Evolutionary conservation across 768 basidiomycete genomes (phyloP), one percentile per base, ranked within the genome.

Genomic region (Boletales sp.): DNA sequence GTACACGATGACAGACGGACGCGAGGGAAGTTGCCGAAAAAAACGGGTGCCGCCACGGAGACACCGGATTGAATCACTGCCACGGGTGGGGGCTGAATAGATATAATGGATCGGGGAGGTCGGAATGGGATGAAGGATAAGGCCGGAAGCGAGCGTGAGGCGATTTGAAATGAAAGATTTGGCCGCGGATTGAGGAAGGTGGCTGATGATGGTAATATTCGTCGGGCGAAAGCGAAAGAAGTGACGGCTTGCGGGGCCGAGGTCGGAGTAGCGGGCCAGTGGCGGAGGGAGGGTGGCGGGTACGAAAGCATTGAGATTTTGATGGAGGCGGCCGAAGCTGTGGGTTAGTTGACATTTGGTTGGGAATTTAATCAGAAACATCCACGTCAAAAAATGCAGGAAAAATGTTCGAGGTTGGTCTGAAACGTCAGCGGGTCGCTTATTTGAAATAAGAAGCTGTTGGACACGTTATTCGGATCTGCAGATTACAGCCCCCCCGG

Each of bases 391-490:
- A 34, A 34, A 34, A 34, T 5, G 7, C 34, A 11, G 31, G 53
- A 55, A 49, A 43, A 49, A 61, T 17, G 45, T 46, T 57, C 19
- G 31, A 36, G 53, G 35, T 32, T 57, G 30, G 5, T 30, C 17
- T 11, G 21, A 28, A 28, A 28, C 25, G 25, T 28, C 25, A 28
- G 25, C 37, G 53, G 53, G 19, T 4, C 30, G 2, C 2, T 21
- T 40, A 69, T 67, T 67, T 60, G 56, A 66, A 70, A 70, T 68
- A 41, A 45, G 66, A 67, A 67, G 64, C 49, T 48, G 48, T 17
- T 30, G 6, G 46, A 62, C 58, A 63, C 53, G 61, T 65, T 66
- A 60, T 57, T 55, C 64, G 57, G 65, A 67, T 67, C 65, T 67
- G 59, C 66, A 66, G 61, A 68, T 66, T 47, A 37, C 34, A 32